phyloP scores from a whole-genome alignment of 805 yeast species.

The Kazachstania taianensis region DNA sequence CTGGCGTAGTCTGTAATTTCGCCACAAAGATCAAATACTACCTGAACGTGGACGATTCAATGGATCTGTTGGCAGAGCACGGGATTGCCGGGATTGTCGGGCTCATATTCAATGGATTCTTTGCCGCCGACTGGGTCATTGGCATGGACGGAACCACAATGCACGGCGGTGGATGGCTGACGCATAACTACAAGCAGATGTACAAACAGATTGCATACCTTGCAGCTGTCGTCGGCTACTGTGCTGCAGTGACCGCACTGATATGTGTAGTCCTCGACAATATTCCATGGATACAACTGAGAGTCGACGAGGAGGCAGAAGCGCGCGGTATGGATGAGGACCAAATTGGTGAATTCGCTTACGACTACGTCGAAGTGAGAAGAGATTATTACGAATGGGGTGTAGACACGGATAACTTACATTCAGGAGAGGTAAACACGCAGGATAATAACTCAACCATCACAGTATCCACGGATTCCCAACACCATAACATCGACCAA shows the following conservation, averaged over 20 bases:
- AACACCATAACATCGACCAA: not conserved
- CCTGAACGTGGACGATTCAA: slow-evolving; percentile 76
- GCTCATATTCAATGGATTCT: slow-evolving; percentile 75
- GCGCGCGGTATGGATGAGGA: slow-evolving; percentile 89
- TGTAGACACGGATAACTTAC: slow-evolving; percentile 19
- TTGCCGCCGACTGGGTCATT: slow-evolving; percentile 78
- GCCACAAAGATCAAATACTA: slow-evolving; percentile 79
- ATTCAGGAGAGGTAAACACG: slow-evolving; percentile 3
- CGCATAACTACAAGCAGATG: slow-evolving; percentile 83
- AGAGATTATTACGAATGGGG: slow-evolving; percentile 66
- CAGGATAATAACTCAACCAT: slow-evolving; percentile 3
- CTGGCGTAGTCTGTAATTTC: slow-evolving; percentile 82
- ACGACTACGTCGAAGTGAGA: slow-evolving; percentile 93
- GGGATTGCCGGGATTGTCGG: slow-evolving; percentile 94
- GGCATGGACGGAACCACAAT: slow-evolving; percentile 83
- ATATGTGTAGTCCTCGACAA: slow-evolving; percentile 64
- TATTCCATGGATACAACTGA: slow-evolving; percentile 72
- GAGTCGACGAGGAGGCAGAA: slow-evolving; percentile 80
- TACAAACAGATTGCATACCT: slow-evolving; percentile 83
- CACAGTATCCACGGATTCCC: not conserved
- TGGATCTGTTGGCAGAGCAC: slow-evolving; percentile 97
- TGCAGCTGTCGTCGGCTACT: slow-evolving; percentile 64
- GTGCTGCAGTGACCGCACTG: slow-evolving; percentile 64
- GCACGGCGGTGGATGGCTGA: slow-evolving; percentile 87
- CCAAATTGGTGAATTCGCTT: slow-evolving; percentile 98